Evolutionary conservation across 169 alveolate species (phyloP).

Genomic region (Babesia divergens): DNA sequence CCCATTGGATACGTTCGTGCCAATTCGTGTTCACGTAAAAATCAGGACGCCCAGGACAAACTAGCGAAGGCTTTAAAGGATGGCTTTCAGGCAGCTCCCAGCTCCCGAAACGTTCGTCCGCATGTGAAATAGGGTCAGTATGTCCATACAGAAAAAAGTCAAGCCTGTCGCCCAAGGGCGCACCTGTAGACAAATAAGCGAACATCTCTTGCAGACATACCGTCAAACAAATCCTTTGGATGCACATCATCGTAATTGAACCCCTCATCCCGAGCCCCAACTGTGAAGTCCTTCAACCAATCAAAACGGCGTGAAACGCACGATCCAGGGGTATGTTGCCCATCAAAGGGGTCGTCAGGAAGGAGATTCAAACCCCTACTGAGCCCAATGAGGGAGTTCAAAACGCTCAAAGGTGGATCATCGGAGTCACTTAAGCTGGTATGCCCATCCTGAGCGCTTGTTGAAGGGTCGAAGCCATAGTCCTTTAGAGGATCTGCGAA

Average conservation of each 20-base stretch:
- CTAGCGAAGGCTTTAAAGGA: slow-evolving; percentile 30
- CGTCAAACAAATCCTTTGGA: slow-evolving; percentile 32
- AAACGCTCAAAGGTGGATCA: not conserved
- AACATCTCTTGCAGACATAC: not conserved
- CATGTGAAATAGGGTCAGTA: not conserved
- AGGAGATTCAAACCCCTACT: slow-evolving; percentile 11
- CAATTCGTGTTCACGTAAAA: slow-evolving; percentile 46
- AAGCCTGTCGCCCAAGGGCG: slow-evolving; percentile 2
- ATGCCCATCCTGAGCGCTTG: not conserved
- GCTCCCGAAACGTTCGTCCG: slow-evolving; percentile 14
- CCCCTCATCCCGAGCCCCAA: not conserved
- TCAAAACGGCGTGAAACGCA: slow-evolving; percentile 11
- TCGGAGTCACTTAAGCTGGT: not conserved
- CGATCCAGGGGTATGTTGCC: slow-evolving; percentile 12
- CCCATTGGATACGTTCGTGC: slow-evolving; percentile 57
- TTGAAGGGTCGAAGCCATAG: slow-evolving; percentile 18
- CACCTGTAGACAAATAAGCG: not conserved
- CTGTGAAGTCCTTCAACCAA: slow-evolving; percentile 5
- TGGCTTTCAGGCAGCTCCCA: slow-evolving; percentile 58
- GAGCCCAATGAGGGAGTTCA: not conserved
- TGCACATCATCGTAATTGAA: slow-evolving; percentile 17
- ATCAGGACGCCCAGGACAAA: slow-evolving; percentile 19
- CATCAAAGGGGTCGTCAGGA: slow-evolving; percentile 13
- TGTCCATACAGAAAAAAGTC: slow-evolving; percentile 25
- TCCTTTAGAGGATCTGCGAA: slow-evolving; percentile 43